Conservation (phyloP, 2,329 filamentous ascomycete species). For the Thermoascus crustaceus region DNA sequence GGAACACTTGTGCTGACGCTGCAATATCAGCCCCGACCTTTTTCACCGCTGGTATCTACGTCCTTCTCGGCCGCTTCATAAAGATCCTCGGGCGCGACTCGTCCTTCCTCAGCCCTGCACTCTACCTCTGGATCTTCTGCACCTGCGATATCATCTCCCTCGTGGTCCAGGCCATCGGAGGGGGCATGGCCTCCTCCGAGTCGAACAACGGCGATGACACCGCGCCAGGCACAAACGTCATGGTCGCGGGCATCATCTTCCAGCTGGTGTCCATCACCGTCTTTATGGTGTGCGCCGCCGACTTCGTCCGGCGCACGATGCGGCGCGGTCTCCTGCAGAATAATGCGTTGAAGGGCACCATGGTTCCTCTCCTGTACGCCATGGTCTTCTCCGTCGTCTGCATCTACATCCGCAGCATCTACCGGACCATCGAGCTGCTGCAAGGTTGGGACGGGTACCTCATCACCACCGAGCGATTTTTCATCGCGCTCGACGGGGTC, state of each 20-base stretch:
- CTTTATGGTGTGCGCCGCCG: constrained; percentile 42
- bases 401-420: constrained; percentile 43
- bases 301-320: constrained; percentile 38
- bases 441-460: constrained; percentile 45
- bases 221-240: constrained; percentile 41
- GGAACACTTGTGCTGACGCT: background rate
- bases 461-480: constrained; percentile 44
- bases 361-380: constrained; percentile 28
- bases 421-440: constrained; percentile 43
- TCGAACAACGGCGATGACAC: constrained; percentile 41
- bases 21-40: constrained; percentile 36
- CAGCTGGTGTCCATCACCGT: constrained; percentile 49
- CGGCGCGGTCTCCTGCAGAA: constrained; percentile 17
- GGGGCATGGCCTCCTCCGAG: constrained; percentile 40
- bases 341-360: constrained; percentile 16
- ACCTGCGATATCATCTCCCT: constrained; percentile 48
- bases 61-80: constrained; percentile 43
- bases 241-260: constrained; percentile 50
- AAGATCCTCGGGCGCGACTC: constrained; percentile 35
- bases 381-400: constrained; percentile 36
- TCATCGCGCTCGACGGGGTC: constrained; percentile 42
- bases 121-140: constrained; percentile 46
- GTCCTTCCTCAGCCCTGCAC: constrained; percentile 34
- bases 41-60: constrained; percentile 45
- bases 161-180: constrained; percentile 48